Evolutionary conservation across 78 protist genomes (phyloP).

Genomic region (Dictyostelium discoideum): DNA sequence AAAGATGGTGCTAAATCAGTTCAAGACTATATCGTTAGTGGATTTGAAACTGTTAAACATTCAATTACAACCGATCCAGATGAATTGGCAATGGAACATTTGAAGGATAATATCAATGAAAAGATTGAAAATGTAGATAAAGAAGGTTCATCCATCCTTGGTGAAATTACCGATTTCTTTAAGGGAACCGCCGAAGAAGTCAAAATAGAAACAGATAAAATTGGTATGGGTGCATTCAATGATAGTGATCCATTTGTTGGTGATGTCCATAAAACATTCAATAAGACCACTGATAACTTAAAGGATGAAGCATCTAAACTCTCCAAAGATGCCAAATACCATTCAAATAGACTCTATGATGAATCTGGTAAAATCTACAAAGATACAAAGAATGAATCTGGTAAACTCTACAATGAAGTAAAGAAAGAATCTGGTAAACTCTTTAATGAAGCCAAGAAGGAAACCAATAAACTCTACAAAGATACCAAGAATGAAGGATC

Average conservation of each 20-base stretch:
- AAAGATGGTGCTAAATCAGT: background rate
- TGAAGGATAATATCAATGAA: background rate
- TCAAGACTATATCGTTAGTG: slow-evolving; percentile 4
- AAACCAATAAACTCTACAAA: background rate
- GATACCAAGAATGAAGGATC: background rate
- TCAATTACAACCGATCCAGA: background rate
- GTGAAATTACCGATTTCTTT: slow-evolving; percentile 17
- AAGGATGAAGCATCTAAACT: background rate
- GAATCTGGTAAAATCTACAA: background rate
- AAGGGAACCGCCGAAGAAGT: background rate
- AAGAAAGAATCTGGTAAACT: background rate
- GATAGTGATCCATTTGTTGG: background rate
- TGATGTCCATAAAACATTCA: background rate
- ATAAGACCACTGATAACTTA: background rate
- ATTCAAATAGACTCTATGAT: background rate
- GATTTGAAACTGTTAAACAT: background rate
- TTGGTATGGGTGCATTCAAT: background rate
- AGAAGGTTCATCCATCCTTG: background rate
- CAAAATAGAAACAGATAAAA: background rate
- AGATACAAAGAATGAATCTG: background rate
- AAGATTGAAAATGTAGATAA: background rate
- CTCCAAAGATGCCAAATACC: background rate
- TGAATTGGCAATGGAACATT: background rate
- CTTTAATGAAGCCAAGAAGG: background rate
- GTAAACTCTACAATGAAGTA: background rate